Evolutionary conservation across 129 eudicot genomes (phyloP), one percentile per base, ranked within the genome.

Genomic region (Kitagawia praeruptora): DNA sequence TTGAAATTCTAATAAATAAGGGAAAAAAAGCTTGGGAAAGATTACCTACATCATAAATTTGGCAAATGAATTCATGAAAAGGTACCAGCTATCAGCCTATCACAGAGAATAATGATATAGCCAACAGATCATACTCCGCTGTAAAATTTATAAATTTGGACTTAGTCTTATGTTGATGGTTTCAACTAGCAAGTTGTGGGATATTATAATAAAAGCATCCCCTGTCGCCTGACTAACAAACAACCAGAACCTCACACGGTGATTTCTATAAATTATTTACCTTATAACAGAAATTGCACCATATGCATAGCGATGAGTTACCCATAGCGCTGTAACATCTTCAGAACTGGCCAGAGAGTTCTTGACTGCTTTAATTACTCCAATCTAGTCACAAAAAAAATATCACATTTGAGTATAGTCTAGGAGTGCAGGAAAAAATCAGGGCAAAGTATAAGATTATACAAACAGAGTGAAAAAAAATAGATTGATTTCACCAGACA

Each of bases 291-390:
- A 93, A 12, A 93, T 83, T 46, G 96, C 98, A 67, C 97, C 97
- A 78, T 93, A 97, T 49, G 98, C 98, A 79, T 89, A 75, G 46
- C 98, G 89, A 74, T 93, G 97, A 19, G 98, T 93, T 40, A 93
- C 98, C 98, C 98, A 93, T 81, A 93, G 83, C 31, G 96, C 97
- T 4, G 96, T 91, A n/a, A 89, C 89, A 27, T 86, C 97, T 74
- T 81, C 61, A 1, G 77, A 91, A 77, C 85, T 83, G 13, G 75
- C 84, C 80, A 93, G 53, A 14, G 96, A 83, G 78, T 81, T 87
- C 85, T 89, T 91, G 82, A 93, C 96, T 21, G 97, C 98, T 80
- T 85, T 83, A 58, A 93, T 83, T 74, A 93, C 98, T 80, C 96
- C 96, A 25, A 90, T 25, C 98, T 92, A 38, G 34, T 78, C 79